phyloP scores from a whole-genome alignment of 139 green algal species.

The Chlorella sp. region DNA sequence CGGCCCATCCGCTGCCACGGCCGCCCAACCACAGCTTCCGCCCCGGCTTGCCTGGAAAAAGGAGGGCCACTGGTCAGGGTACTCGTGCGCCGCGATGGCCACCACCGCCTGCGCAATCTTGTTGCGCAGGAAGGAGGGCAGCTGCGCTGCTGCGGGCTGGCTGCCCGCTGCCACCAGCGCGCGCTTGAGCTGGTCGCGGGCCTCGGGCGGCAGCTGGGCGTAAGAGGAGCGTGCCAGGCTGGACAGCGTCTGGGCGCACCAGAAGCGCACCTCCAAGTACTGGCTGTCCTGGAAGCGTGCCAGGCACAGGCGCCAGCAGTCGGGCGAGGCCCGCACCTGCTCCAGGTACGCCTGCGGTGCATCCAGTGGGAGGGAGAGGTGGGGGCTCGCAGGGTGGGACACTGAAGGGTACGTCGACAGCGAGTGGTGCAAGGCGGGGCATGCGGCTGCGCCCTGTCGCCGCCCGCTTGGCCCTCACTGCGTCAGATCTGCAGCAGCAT shows the following conservation, averaged over 20 bases:
- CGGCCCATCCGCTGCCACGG: no score
- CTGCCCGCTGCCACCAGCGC: conserved; percentile 20
- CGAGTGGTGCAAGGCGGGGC: no score
- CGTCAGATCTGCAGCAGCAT: no score
- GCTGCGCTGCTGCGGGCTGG: neutral
- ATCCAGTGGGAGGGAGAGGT: no score
- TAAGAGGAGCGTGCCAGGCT: conserved; percentile 4
- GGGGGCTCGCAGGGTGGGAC: no score
- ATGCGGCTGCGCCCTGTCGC: no score
- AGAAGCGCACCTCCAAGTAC: conserved; percentile 95
- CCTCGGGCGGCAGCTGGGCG: neutral
- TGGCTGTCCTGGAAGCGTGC: conserved; percentile 69
- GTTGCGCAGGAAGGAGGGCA: conserved; percentile 89
- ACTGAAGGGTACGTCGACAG: no score
- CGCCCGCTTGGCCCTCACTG: no score
- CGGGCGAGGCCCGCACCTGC: conserved; percentile 62
- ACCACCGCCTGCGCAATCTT: conserved; percentile 91
- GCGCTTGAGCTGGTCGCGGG: conserved; percentile 6
- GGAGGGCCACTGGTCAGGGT: conserved; percentile 84
- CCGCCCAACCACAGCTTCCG: no score
- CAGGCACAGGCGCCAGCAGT: conserved; percentile 82
- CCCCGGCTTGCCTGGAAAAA: conserved; percentile 76
- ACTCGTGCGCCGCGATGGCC: conserved; percentile 82
- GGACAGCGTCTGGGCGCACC: conserved; percentile 72
- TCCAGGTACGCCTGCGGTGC: conserved; percentile 59